Conservation (phyloP, 192 early-diverging fungal genomes). For the Coemansia sp. region DNA sequence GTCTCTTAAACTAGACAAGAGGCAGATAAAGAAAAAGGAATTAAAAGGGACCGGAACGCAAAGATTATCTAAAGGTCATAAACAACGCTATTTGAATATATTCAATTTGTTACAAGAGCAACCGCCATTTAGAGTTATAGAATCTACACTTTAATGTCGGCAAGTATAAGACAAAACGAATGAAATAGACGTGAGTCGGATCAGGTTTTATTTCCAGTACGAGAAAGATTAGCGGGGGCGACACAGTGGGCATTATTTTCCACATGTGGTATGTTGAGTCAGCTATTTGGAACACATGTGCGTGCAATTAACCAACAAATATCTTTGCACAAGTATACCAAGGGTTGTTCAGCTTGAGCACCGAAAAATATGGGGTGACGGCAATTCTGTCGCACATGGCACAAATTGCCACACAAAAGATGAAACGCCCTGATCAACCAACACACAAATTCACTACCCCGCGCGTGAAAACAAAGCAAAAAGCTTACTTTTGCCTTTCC, state of each 20-base stretch:
- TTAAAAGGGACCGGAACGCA: not conserved
- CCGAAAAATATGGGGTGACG: too few relatives aligned
- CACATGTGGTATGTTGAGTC: not conserved
- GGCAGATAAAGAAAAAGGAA: not conserved
- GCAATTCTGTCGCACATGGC: too few relatives aligned
- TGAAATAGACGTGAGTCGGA: not conserved
- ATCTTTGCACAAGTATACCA: too few relatives aligned
- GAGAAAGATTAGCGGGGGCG: not conserved
- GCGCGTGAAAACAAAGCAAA: not conserved
- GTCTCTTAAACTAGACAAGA: not conserved
- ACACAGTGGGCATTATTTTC: not conserved
- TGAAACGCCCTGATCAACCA: too few relatives aligned
- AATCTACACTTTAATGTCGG: not conserved
- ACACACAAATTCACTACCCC: too few relatives aligned
- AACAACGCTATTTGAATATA: slow-evolving; percentile 9
- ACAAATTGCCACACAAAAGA: too few relatives aligned
- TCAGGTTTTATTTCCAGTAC: not conserved
- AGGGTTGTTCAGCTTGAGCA: too few relatives aligned
- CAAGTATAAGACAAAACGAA: not conserved
- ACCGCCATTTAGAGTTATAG: not conserved
- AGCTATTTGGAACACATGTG: not conserved
- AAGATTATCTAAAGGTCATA: not conserved
- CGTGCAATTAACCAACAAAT: too few relatives aligned
- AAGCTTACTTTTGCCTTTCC: not conserved
- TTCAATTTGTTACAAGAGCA: not conserved